Evolutionary conservation across 169 alveolate species (phyloP).

Genomic region (Plasmodium malariae): DNA sequence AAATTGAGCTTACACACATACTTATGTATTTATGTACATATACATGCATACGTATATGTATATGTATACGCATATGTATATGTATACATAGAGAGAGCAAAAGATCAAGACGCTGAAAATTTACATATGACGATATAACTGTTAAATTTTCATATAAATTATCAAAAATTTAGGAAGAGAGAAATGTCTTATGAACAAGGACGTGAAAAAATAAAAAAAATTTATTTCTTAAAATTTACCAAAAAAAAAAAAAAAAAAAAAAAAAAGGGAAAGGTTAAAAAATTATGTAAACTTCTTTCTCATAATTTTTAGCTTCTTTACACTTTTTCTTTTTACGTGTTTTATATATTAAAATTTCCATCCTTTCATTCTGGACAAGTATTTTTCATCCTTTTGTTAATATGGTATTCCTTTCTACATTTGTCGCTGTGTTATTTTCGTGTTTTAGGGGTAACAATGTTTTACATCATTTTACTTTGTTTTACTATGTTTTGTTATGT

Average conservation of each 20-base stretch:
- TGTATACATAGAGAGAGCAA: not conserved
- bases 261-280: no score
- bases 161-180: not conserved
- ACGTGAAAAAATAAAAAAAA: no score
- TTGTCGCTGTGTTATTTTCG: no score
- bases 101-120: not conserved
- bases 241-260: no score
- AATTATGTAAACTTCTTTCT: no score
- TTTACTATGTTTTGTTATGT: no score
- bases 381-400: not conserved
- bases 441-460: no score
- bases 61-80: not conserved
- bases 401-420: not conserved
- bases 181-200: not conserved
- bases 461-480: no score
- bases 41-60: not conserved
- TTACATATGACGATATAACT: not conserved
- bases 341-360: not conserved
- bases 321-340: not conserved
- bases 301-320: not conserved
- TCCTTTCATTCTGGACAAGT: not conserved
- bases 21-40: constrained; percentile 1
- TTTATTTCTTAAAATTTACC: no score
- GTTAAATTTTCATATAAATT: not conserved
- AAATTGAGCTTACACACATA: not conserved